Evolutionary conservation across 768 basidiomycete species (phyloP).

Genomic region (Lactarius indigo): DNA sequence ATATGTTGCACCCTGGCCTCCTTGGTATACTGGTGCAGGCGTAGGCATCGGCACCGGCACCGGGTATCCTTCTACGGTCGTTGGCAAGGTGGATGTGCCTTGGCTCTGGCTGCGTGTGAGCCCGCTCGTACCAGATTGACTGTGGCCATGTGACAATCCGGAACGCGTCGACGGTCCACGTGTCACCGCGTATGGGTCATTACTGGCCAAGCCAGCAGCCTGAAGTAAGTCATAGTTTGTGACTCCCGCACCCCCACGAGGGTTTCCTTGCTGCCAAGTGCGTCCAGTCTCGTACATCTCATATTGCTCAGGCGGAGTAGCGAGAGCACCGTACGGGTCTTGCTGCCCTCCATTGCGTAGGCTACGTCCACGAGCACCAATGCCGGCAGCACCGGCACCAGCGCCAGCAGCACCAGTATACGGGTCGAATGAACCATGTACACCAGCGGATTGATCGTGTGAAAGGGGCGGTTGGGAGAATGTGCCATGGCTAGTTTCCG

Average conservation of each 20-base stretch:
- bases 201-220: conserved; percentile 18
- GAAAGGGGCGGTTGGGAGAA: conserved; percentile 40
- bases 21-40: conserved; percentile 8
- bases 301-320: conserved; percentile 30
- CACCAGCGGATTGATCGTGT: conserved; percentile 43
- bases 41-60: neutral
- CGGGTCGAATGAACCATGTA: conserved; percentile 37
- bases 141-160: neutral
- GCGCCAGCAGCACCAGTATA: conserved; percentile 32
- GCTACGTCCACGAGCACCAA: conserved; percentile 36
- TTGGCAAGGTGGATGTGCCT: conserved; percentile 23
- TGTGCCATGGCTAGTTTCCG: conserved; percentile 56
- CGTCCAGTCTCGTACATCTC: conserved; percentile 26
- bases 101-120: conserved; percentile 23
- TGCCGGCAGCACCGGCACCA: conserved; percentile 37
- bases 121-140: conserved; percentile 6
- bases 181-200: conserved; percentile 25
- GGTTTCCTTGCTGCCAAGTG: conserved; percentile 15
- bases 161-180: conserved; percentile 17
- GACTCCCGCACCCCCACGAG: neutral
- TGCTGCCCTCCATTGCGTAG: conserved; percentile 32
- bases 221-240: conserved; percentile 19
- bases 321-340: conserved; percentile 40
- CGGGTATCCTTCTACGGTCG: conserved; percentile 9
- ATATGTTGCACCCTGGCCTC: conserved; percentile 5